These are phyloP conservation scores for Hymenoscyphus scutula DNA, from an alignment of 2,329 filamentous ascomycete genomes.

Conservation along the genomic window DNA sequence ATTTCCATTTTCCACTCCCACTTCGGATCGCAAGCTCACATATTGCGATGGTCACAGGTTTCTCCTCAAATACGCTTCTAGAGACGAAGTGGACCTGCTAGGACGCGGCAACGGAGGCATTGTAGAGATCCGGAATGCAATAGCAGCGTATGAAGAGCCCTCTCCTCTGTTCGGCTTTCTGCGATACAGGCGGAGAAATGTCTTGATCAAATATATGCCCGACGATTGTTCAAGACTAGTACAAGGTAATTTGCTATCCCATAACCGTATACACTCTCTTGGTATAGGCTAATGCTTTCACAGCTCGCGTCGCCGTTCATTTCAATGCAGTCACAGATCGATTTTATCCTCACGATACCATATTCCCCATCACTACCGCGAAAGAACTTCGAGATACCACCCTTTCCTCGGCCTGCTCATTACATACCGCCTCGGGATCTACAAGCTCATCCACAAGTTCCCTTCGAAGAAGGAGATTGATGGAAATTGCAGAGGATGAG, in stretches of 20 bases:
- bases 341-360: conserved; percentile 83
- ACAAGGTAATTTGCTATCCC: conserved; percentile 70
- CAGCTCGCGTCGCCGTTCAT: conserved; percentile 79
- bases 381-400: conserved; percentile 84
- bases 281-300: conserved; percentile 21
- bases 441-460: conserved; percentile 83
- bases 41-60: conserved; percentile 62
- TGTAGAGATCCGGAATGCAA: conserved; percentile 74
- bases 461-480: conserved; percentile 70
- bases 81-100: conserved; percentile 83
- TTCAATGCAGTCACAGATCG: conserved; percentile 65
- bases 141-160: conserved; percentile 75
- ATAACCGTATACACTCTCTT: conserved; percentile 8
- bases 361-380: conserved; percentile 71
- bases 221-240: conserved; percentile 87
- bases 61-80: conserved; percentile 82
- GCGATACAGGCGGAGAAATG: conserved; percentile 83
- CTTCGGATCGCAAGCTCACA: conserved; percentile 18
- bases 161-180: conserved; percentile 92
- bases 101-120: conserved; percentile 77
- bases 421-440: conserved; percentile 84
- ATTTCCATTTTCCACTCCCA: too few species aligned
- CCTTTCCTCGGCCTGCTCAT: conserved; percentile 81
- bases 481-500: conserved; percentile 92
- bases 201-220: conserved; percentile 89